Evolutionary conservation across 2,329 filamentous ascomycete genomes (phyloP), one percentile per base, ranked within the genome.

Genomic region (Fusarium sororula): DNA sequence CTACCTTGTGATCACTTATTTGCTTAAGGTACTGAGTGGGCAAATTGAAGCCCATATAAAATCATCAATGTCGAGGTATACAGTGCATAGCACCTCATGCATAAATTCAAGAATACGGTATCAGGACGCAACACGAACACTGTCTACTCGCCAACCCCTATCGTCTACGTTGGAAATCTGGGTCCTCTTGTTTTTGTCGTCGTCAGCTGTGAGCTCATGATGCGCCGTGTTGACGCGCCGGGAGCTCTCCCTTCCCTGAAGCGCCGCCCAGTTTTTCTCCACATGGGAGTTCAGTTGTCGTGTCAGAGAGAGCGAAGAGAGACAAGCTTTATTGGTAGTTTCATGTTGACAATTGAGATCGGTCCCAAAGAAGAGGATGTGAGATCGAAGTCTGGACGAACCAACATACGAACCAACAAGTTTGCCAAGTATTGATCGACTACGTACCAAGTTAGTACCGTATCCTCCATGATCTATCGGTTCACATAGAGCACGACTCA

Each of bases 191-290:
- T 56, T 53, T 41, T 56, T 59, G 51, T 51, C 56, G 70, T 73
- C 67, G 58, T 72, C 67, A 74, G 70, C 71, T 30, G 54, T 73
- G 60, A 62, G 42, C 65, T 71, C 70, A 50, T 60, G 48, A 70
- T 24, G 45, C 51, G 20, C 56, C 35, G 65, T 56, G 61, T 67
- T 58, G 30, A 37, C 30, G n/a, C 55, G 41, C 30, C 20, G 12
- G 32, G 30, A 28, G 37, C 26, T 42, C 32, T 51, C 38, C n/a
- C 32, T 35, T 51, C 32, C 37, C 30, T 57, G 53, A 54, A 64
- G 59, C 13, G 32, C 38, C 50, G 26, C 18, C 37, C 32, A 39
- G 30, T 44, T 39, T 32, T 56, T 64, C 62, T 53, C 45, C 47
- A 54, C 54, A 32, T 53, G 32, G 13, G 37, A 28, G 30, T 39